Percentiles rank a stretch among this genome's conserved stretches.
Conservation (phyloP, 2,329 filamentous ascomycete genomes). For the Acephala macrosclerotiorum region DNA sequence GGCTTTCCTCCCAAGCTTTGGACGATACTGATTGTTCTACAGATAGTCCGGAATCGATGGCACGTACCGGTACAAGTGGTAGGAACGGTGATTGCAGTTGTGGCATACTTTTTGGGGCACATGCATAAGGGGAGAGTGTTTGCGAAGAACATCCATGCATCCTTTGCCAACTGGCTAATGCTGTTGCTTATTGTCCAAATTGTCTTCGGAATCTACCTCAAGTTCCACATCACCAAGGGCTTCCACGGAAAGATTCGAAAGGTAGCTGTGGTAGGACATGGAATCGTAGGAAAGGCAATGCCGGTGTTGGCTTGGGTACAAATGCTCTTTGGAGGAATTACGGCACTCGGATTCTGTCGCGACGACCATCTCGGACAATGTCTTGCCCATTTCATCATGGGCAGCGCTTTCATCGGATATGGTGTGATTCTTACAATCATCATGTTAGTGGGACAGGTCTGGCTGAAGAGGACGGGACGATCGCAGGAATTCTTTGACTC, state of each 20-base stretch:
- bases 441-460: conserved; percentile 86
- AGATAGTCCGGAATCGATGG: conserved; percentile 92
- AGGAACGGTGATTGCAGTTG: conserved; percentile 76
- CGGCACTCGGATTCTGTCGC: conserved; percentile 89
- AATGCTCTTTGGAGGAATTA: conserved; percentile 96
- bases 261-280: conserved; percentile 76
- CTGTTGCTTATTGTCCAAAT: conserved; percentile 80
- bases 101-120: conserved; percentile 93
- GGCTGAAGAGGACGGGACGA: conserved; percentile 81
- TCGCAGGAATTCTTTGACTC: conserved; percentile 98
- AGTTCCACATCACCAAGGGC: conserved; percentile 85
- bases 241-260: conserved; percentile 80
- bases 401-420: conserved; percentile 93
- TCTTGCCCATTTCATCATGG: conserved; percentile 98
- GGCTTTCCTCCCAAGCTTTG: conserved; percentile 43
- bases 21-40: conserved; percentile 30
- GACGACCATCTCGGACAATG: conserved; percentile 93
- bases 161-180: conserved; percentile 83
- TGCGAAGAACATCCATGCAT: conserved; percentile 78
- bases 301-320: conserved; percentile 89
- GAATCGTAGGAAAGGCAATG: conserved; percentile 84
- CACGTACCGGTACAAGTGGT: conserved; percentile 88
- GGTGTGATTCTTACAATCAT: conserved; percentile 87
- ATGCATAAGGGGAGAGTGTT: conserved; percentile 90
- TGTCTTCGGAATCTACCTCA: conserved; percentile 84